phyloP scores from a whole-genome alignment of 2,329 filamentous ascomycete species.

The Aphanocladium album region DNA sequence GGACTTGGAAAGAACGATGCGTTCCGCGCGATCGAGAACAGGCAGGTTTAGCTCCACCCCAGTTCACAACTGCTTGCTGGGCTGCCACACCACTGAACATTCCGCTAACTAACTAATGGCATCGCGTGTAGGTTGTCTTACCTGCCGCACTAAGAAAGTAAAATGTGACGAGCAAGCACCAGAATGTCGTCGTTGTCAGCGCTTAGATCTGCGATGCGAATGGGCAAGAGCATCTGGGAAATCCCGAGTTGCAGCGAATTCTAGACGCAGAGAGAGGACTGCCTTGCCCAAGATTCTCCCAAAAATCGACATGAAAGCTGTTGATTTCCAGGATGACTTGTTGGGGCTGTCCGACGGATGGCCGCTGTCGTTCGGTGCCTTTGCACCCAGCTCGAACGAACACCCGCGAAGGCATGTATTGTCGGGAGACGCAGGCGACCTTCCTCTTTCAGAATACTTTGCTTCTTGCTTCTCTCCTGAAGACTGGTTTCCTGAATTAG shows the following conservation, averaged over 20 bases:
- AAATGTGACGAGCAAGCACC: constrained; percentile 12
- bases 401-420: background rate
- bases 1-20: background rate
- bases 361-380: background rate
- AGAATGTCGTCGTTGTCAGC: constrained; percentile 7
- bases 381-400: background rate
- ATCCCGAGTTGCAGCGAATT: background rate
- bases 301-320: background rate
- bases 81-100: background rate
- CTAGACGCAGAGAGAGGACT: background rate
- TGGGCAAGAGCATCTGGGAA: background rate
- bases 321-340: background rate
- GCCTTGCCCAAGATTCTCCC: background rate
- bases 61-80: background rate
- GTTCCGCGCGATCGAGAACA: background rate
- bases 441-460: background rate
- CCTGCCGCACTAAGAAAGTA: constrained; percentile 12
- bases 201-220: constrained; percentile 1
- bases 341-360: background rate
- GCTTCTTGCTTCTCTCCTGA: background rate
- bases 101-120: background rate
- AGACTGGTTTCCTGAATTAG: background rate
- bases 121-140: background rate
- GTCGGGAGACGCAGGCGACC: background rate
- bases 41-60: background rate